Percentiles rank a stretch among this genome's conserved stretches.
These are phyloP conservation scores for Dujonia santamariae DNA, from an alignment of 1,139 yeast genomes.

Conservation along the genomic window DNA sequence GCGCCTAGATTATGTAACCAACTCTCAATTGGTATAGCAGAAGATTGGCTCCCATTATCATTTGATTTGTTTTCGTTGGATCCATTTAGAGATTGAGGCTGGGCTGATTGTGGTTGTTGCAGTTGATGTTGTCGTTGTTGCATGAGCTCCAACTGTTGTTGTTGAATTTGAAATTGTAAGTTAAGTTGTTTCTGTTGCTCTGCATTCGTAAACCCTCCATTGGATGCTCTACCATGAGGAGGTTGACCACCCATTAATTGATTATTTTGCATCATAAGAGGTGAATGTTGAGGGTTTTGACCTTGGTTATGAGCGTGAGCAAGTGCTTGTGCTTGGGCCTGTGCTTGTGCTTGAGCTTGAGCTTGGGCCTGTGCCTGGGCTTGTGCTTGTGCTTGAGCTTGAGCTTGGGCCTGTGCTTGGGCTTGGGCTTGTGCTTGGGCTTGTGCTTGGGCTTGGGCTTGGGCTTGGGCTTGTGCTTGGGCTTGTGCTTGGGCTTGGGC, in stretches of 20 bases:
- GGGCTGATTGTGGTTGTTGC: conserved; percentile 8
- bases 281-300: background rate
- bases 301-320: conserved; percentile 7
- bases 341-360: conserved; percentile 14
- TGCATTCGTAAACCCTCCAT: conserved; percentile 12
- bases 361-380: conserved; percentile 8
- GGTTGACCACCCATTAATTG: background rate
- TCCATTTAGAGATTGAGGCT: background rate
- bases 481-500: too few relatives aligned
- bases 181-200: conserved; percentile 21
- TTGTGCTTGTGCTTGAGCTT: conserved; percentile 9
- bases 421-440: conserved; percentile 8
- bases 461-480: background rate
- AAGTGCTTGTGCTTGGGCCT: conserved; percentile 8
- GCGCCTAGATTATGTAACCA: conserved; percentile 39
- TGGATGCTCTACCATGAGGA: background rate
- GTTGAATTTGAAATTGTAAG: conserved; percentile 18
- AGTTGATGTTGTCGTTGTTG: conserved; percentile 11
- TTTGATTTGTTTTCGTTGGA: conserved; percentile 8
- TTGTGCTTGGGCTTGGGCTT: conserved; percentile 8
- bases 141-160: conserved; percentile 10
- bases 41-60: conserved; percentile 6
- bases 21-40: conserved; percentile 16
- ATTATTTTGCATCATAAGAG: background rate
- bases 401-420: conserved; percentile 8